These are phyloP conservation scores for Boletus huronensis DNA, from an alignment of 768 basidiomycete genomes.

Conservation along the genomic window DNA sequence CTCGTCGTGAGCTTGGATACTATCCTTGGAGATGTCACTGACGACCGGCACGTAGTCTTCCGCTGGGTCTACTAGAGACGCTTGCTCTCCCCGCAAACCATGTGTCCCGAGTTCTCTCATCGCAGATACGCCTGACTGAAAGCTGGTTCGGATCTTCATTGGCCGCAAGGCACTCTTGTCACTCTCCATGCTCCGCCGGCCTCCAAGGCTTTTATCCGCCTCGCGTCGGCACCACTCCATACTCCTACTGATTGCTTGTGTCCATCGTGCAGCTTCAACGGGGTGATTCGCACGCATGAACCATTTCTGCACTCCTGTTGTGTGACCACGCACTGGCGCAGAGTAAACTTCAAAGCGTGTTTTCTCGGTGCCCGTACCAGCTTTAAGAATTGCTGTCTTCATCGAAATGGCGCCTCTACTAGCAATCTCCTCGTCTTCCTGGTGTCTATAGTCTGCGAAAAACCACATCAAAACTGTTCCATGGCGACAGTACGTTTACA, in stretches of 20 bases:
- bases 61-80: slow-evolving; percentile 21
- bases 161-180: slow-evolving; percentile 39
- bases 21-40: slow-evolving; percentile 14
- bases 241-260: slow-evolving; percentile 65
- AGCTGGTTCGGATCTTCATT: slow-evolving; percentile 29
- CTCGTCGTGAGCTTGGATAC: slow-evolving; percentile 26
- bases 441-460: slow-evolving; percentile 68
- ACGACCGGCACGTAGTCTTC: slow-evolving; percentile 10
- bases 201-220: slow-evolving; percentile 23
- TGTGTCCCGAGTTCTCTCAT: slow-evolving; percentile 25
- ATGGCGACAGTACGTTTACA: slow-evolving; percentile 8
- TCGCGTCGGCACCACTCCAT: slow-evolving; percentile 68
- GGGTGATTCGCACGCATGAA: slow-evolving; percentile 83
- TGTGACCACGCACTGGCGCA: slow-evolving; percentile 45
- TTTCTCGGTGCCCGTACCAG: slow-evolving; percentile 49
- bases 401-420: slow-evolving; percentile 87
- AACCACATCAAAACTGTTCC: slow-evolving; percentile 1
- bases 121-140: slow-evolving; percentile 27
- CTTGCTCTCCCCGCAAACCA: slow-evolving; percentile 22
- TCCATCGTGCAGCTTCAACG: slow-evolving; percentile 87
- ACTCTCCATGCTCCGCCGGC: slow-evolving; percentile 46
- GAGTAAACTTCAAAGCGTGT: slow-evolving; percentile 83
- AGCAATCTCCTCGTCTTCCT: slow-evolving; percentile 85
- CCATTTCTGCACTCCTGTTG: slow-evolving; percentile 62
- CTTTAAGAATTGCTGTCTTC: slow-evolving; percentile 67